Evolutionary conservation across 208 protist genomes (phyloP).

Genomic region (Leishmania turanica): DNA sequence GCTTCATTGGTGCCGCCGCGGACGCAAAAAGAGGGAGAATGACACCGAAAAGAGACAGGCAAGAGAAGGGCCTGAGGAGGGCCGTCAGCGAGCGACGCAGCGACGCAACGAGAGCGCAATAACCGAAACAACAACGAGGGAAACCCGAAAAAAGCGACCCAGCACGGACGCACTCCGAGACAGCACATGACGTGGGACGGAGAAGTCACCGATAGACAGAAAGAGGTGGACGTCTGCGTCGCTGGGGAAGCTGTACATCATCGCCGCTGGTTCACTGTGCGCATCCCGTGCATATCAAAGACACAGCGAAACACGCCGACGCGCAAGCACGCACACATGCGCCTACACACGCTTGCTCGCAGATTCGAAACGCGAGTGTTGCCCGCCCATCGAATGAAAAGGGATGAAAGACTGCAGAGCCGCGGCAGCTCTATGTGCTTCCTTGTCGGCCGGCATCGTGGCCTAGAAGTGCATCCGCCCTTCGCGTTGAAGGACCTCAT

Average conservation of each 20-base stretch:
- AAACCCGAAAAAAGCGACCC: background rate
- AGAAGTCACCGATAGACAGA: background rate
- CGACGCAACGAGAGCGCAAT: background rate
- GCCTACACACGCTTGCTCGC: background rate
- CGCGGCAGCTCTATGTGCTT: background rate
- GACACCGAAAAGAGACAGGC: background rate
- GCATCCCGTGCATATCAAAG: background rate
- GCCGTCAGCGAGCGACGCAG: background rate
- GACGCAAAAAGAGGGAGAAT: background rate
- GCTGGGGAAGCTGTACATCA: slow-evolving; percentile 5
- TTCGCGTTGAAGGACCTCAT: slow-evolving; percentile 65
- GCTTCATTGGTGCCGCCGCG: background rate
- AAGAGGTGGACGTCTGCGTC: background rate
- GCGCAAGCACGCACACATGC: background rate
- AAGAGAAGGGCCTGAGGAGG: background rate
- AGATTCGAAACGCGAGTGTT: background rate
- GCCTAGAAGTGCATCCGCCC: slow-evolving; percentile 24
- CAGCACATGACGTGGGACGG: background rate
- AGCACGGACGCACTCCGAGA: background rate
- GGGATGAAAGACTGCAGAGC: background rate
- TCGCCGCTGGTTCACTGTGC: background rate
- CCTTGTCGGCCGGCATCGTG: no score
- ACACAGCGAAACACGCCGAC: background rate
- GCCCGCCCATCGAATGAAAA: background rate
- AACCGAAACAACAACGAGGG: background rate